Evolutionary conservation across 2,329 filamentous ascomycete genomes (phyloP), one percentile per base, ranked within the genome.

Genomic region (Cryphonectria parasitica): DNA sequence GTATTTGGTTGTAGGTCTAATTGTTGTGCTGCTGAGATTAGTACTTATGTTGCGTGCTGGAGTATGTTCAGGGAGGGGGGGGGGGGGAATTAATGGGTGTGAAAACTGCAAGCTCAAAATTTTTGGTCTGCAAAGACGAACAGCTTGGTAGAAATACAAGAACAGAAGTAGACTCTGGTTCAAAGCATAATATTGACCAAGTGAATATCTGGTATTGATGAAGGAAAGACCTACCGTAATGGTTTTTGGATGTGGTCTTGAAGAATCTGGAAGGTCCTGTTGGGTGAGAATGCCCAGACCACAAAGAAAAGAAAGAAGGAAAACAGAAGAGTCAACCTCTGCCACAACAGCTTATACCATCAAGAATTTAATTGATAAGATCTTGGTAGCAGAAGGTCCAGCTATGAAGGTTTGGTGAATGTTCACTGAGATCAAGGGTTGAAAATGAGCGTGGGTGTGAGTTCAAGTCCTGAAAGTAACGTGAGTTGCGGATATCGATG

Each of bases 371-470:
- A 19, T 8, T 58, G 15, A 31, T 31, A 8, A 19, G 13, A 8
- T 13, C 28, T 19, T 58, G 25, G 34, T 22, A 8, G 25, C 54
- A 58, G 54, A 34, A 6, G 13, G 4, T 31, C 7, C 25, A 58
- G 54, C 7, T 17, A 58, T 58, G 25, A 58, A 17, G 13, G 2
- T 58, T 19, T 34, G 54, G 19, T 58, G 25, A 31, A 34, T 58
- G 25, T 17, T 34, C 31, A 15, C 34, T 31, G 54, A 58, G 13
- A 58, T 58, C 13, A 17, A n/a, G 58, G 34, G 34, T 15, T 22
- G 31, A 22, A 61, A 61, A 61, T 61, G 58, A 61, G 58, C 11
- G 58, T 61, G 58, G 39, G 58, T 39, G 34, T 34, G 34, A 61
- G 22, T 49, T 19, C 6, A 3, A 13, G 58, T 15, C 34, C 31